These are phyloP conservation scores for Moesziomyces antarcticus DNA, from an alignment of 1,284 basidiomycete species.

Conservation along the genomic window DNA sequence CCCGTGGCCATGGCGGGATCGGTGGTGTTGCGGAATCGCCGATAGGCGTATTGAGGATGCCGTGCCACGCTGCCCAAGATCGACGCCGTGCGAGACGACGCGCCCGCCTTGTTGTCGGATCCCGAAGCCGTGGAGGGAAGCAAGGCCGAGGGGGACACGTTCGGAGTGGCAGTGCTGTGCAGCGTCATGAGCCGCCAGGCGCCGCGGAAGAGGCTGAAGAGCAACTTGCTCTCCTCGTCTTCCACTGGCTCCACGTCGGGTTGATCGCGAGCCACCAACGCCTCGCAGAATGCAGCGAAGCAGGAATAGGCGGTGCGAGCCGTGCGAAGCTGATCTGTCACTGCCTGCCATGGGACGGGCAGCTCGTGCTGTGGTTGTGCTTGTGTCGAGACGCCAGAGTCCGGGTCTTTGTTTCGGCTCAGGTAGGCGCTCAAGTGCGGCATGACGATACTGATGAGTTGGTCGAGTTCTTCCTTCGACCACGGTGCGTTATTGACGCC, in stretches of 20 bases:
- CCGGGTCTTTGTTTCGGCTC: background rate
- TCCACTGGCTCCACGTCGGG: conserved; percentile 23
- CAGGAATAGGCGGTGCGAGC: conserved; percentile 30
- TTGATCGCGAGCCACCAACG: conserved; percentile 24
- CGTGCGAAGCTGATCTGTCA: conserved; percentile 24
- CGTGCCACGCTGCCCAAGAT: conserved; percentile 29
- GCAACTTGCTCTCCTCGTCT: conserved; percentile 24
- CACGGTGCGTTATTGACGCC: conserved; percentile 27
- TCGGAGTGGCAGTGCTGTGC: conserved; percentile 12
- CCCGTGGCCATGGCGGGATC: conserved; percentile 35
- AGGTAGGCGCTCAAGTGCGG: conserved; percentile 14
- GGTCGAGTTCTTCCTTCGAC: conserved; percentile 14
- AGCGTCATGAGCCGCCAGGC: conserved; percentile 43
- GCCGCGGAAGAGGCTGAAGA: conserved; percentile 40
- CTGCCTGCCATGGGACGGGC: conserved; percentile 26
- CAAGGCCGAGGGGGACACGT: conserved; percentile 11
- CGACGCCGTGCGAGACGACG: conserved; percentile 1
- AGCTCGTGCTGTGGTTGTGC: background rate
- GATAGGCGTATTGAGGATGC: conserved; percentile 24
- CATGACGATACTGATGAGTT: conserved; percentile 17
- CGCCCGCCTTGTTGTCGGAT: background rate
- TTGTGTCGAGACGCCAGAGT: background rate
- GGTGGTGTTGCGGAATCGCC: conserved; percentile 31
- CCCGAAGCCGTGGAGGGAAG: background rate
- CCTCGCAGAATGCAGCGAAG: conserved; percentile 29